Percentiles rank a stretch among this genome's conserved stretches.
phyloP scores from a whole-genome alignment of 306 rosid genomes.

The Pterocarpus macrocarpus region DNA sequence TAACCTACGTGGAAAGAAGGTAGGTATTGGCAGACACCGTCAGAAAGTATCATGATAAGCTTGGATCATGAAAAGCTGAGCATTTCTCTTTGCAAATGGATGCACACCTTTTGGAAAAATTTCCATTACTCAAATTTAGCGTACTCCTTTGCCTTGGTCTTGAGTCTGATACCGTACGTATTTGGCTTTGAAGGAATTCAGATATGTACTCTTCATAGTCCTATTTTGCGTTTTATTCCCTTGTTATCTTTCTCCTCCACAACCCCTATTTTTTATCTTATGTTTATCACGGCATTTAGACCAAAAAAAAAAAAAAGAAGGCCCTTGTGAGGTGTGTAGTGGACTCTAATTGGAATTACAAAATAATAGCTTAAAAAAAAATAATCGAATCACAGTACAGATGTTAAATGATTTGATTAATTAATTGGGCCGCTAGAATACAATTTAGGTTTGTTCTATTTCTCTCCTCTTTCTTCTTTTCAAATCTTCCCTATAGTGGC shows the following conservation, averaged over 20 bases:
- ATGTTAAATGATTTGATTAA: slow-evolving; percentile 7
- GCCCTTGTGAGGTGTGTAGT: no score
- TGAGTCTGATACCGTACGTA: not conserved
- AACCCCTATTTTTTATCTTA: no score
- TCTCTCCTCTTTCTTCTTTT: slow-evolving; percentile 24
- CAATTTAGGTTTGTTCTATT: slow-evolving; percentile 7
- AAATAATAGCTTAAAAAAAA: not conserved
- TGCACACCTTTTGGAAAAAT: no score
- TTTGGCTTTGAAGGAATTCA: not conserved
- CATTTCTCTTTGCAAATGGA: no score
- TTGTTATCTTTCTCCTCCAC: no score
- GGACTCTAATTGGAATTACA: slow-evolving; percentile 5
- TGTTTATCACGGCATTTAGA: no score
- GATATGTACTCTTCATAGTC: not conserved
- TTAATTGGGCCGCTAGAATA: slow-evolving; percentile 27
- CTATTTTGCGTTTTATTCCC: no score
- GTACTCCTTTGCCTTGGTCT: not conserved
- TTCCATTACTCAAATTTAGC: not conserved
- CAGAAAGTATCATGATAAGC: no score
- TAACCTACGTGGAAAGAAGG: no score
- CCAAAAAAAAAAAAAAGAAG: no score
- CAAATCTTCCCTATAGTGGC: slow-evolving; percentile 19
- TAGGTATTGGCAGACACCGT: no score
- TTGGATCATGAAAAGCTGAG: not conserved
- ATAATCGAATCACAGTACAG: slow-evolving; percentile 9